A percentile compares a stretch with the other conserved stretches of the same genome.
Conservation (phyloP, 805 yeast species). For the Starmera pachycereana region DNA sequence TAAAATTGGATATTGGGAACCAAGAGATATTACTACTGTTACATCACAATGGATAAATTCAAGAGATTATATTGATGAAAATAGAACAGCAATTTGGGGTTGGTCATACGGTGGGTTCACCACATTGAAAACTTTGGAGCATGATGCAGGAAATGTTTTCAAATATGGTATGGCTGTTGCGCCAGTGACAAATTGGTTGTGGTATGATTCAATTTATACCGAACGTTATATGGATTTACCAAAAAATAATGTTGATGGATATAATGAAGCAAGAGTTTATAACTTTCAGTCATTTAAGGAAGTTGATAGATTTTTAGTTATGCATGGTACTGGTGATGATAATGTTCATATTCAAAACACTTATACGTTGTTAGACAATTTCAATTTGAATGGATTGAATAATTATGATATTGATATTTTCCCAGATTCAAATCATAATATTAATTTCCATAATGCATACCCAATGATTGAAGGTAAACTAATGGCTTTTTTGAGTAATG, state of each 20-base stretch:
- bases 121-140: conserved; percentile 63
- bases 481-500: conserved; percentile 54
- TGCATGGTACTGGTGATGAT: conserved; percentile 81
- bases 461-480: conserved; percentile 62
- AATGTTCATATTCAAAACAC: conserved; percentile 75
- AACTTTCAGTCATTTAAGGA: conserved; percentile 32
- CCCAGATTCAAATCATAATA: conserved; percentile 91
- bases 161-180: conserved; percentile 77
- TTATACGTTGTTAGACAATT: conserved; percentile 46
- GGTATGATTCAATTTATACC: conserved; percentile 71
- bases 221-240: conserved; percentile 67
- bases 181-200: conserved; percentile 72
- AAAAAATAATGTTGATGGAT: conserved; percentile 35
- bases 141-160: conserved; percentile 50
- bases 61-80: conserved; percentile 34
- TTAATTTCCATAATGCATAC: conserved; percentile 71
- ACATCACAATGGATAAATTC: conserved; percentile 39
- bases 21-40: conserved; percentile 50
- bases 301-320: conserved; percentile 49
- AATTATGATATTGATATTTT: conserved; percentile 81
- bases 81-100: conserved; percentile 68
- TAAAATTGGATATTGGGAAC: conserved; percentile 67
- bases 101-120: conserved; percentile 85
- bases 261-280: conserved; percentile 34
- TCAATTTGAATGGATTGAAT: conserved; percentile 41